These are phyloP conservation scores for Bauhinia variegata DNA, from an alignment of 306 rosid genomes.

Conservation along the genomic window DNA sequence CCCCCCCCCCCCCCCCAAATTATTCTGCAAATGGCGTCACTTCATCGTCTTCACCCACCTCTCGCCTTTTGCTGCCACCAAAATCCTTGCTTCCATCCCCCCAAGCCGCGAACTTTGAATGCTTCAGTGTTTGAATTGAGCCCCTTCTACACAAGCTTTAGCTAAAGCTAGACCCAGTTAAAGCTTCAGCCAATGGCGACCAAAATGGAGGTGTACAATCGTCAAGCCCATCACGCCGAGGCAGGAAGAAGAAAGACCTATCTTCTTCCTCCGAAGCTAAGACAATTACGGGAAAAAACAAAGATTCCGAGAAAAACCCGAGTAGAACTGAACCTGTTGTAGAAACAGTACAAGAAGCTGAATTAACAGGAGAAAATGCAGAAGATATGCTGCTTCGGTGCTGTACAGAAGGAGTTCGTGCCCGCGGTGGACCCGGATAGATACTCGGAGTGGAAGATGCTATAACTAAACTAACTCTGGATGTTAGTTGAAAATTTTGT, in stretches of 20 bases:
- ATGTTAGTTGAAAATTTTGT: constrained; percentile 36
- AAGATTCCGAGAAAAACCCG: constrained; percentile 43
- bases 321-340: constrained; percentile 32
- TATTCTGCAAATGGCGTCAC: constrained; percentile 56
- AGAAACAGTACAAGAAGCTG: constrained; percentile 1
- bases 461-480: no score
- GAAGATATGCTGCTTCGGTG: constrained; percentile 86
- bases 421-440: constrained; percentile 86
- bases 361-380: constrained; percentile 29
- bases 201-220: constrained; percentile 49
- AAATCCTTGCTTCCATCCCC: constrained; percentile 38
- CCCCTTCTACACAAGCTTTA: constrained; percentile 14
- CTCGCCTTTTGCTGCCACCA: constrained; percentile 25
- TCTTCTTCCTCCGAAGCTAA: constrained; percentile 20
- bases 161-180: constrained; percentile 31
- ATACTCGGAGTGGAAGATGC: constrained; percentile 93
- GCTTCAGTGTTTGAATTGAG: not conserved
- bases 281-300: constrained; percentile 40
- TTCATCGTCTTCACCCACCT: constrained; percentile 42
- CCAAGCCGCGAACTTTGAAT: constrained; percentile 9
- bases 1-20: no score
- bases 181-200: constrained; percentile 49
- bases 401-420: constrained; percentile 73
- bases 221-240: constrained; percentile 61
- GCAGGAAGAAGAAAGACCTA: constrained; percentile 55